Evolutionary conservation across 352 stramenopile genomes (phyloP).

Genomic region (Phytopythium sindhum): DNA sequence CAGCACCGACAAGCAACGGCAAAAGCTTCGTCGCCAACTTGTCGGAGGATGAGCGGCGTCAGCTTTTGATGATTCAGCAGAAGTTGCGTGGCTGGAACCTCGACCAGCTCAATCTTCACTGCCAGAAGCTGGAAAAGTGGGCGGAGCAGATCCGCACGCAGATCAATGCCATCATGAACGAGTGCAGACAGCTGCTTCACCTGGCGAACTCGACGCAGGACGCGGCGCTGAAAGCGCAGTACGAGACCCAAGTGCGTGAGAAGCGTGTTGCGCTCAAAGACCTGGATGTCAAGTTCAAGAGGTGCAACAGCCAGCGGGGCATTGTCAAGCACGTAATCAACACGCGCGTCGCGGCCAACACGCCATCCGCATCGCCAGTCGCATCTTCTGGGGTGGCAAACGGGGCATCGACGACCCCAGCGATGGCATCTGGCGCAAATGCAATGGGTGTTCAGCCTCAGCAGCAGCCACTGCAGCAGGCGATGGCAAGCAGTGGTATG

Average conservation of each 20-base stretch:
- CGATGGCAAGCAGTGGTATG: slow-evolving; percentile 6
- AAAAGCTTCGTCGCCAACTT: slow-evolving; percentile 38
- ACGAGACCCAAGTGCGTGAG: slow-evolving; percentile 68
- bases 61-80: slow-evolving; percentile 70
- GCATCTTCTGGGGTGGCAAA: background rate
- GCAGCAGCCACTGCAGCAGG: slow-evolving; percentile 3
- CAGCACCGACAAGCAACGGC: background rate
- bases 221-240: slow-evolving; percentile 46
- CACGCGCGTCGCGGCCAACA: slow-evolving; percentile 13
- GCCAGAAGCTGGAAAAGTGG: slow-evolving; percentile 78
- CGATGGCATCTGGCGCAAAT: background rate
- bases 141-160: slow-evolving; percentile 74
- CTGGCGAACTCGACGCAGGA: slow-evolving; percentile 74
- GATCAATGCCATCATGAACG: slow-evolving; percentile 82
- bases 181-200: slow-evolving; percentile 76
- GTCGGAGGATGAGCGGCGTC: slow-evolving; percentile 62
- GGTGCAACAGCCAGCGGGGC: slow-evolving; percentile 70
- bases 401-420: background rate
- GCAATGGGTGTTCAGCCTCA: background rate
- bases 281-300: slow-evolving; percentile 77
- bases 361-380: background rate
- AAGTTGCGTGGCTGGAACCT: slow-evolving; percentile 63
- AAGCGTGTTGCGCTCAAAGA: slow-evolving; percentile 71
- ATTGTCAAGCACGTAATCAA: slow-evolving; percentile 84
- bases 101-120: slow-evolving; percentile 75